Base-by-base conservation (phyloP, 2,329 filamentous ascomycete genomes). In the Xylariales sp. region DNA sequence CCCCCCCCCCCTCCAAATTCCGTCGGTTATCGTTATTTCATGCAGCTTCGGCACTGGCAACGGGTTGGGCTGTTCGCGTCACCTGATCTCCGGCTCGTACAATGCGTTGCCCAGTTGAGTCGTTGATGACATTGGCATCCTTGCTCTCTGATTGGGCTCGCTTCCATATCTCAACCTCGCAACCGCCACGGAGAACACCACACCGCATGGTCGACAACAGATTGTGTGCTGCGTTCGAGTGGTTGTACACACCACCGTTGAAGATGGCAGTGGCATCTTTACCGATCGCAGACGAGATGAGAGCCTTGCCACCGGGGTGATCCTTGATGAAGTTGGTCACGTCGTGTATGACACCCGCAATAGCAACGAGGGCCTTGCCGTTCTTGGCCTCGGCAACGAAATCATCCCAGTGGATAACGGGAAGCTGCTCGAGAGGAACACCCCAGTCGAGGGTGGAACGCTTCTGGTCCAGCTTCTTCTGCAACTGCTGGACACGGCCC, bases 51-150 rank as follows among this genome's bases (percentile, higher is more conserved):
- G 85, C 85, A 54, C 79, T 84, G 45, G 79, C 76, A 28, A 84
- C 75, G 33, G 85, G 84, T 62, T 87, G 79, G 10, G 78, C 70
- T 46, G 88, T 78, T 65, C 84, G 84, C 47, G 86, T 90, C 40
- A 85, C 76, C 64, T 90, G 85, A 54, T 80, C 73, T 37, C 84
- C 85, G 50, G 85, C 84, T 46, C 86, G 80, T 57, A 88, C 76
- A 53, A 90, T 84, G 40, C 81, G 76, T 59, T 84, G 74, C 41
- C 85, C 85, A 44, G 76, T 67, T 15, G 75, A 78, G 55, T 89
- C 85, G 59, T 83, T 84, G 55, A 84, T 73, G 50, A 78, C 76
- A 46, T 78, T 73, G 44, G 78, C 72, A 48, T 84, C 80, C 65
- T 84, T 84, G 67, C 79, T 80, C 60, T 84, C 80, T 53, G 74